phyloP scores from a whole-genome alignment of 2,329 filamentous ascomycete species.

The Trichoderma breve region DNA sequence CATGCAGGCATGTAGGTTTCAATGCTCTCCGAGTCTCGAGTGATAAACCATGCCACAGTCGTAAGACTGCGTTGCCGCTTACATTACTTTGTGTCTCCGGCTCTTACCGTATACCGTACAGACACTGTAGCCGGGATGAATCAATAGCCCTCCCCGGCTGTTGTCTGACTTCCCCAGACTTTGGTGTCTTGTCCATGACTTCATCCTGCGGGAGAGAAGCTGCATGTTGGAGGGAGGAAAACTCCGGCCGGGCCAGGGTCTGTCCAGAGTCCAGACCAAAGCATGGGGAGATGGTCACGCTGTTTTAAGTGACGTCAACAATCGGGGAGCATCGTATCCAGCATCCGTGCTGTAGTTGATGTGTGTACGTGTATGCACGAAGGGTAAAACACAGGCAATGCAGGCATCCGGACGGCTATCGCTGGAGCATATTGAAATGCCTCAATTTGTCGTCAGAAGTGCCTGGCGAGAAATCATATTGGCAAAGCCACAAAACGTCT shows the following conservation, averaged over 20 bases:
- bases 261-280: background rate
- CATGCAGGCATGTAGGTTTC: background rate
- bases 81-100: background rate
- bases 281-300: background rate
- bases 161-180: slow-evolving; percentile 12
- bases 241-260: slow-evolving; percentile 6
- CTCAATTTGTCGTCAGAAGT: background rate
- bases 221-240: background rate
- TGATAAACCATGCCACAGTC: slow-evolving; percentile 14
- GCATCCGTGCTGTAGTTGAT: background rate
- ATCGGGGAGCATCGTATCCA: slow-evolving; percentile 2
- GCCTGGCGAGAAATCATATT: background rate
- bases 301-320: slow-evolving; percentile 5
- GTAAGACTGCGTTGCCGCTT: slow-evolving; percentile 3
- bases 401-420: background rate
- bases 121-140: slow-evolving; percentile 4
- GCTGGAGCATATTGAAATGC: background rate
- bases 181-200: slow-evolving; percentile 13
- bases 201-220: slow-evolving; percentile 2
- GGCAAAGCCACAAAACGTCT: background rate
- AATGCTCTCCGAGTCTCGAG: background rate
- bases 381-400: background rate
- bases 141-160: background rate
- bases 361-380: background rate
- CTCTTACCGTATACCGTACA: background rate